Base-by-base conservation (phyloP, 2,329 filamentous ascomycete species). In the Fonsecaea multimorphosa region DNA sequence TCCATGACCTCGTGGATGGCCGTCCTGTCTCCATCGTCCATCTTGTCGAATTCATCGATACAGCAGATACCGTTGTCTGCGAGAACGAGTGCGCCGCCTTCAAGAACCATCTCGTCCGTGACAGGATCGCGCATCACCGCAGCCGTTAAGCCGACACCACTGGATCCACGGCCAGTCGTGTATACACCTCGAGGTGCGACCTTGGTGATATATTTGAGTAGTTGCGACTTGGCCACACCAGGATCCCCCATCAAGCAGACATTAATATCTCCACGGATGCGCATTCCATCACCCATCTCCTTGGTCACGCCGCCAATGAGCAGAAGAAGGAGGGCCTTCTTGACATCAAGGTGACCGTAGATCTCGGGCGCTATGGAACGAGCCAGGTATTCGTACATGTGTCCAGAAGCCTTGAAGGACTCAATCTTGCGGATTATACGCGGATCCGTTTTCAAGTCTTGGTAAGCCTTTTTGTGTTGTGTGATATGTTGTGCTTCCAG, bases 191-290 rank as follows among this genome's bases (percentile, higher is more conserved):
- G 91, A 68, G 95, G 95, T 1, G 95, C 94, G 32, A 99, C 95
- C 81, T 99, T 98, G 71, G 93, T 92, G 76, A 99, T 98, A 78
- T 99, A 99, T 81, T 97, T 98, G 71, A 99, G 86, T 71, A 99
- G 83, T 82, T 99, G 95, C 40, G 95, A 99, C 82, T 99, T 99
- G 81, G 95, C 95, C 76, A 99, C 95, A 92, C 95, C 95, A 76
- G 95, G 95, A 75, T 99, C 95, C 85, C 95, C 95, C 95, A 99
- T 99, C 75, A 99, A 82, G 78, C 95, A 98, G 69, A 99, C 90
- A 80, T 99, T 99, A 83, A 99, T 96, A 76, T 99, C 95, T 74
- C 95, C 95, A 85, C 95, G 92, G 76, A 99, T 99, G 74, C 93
- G 91, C 95, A 99, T 98, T 67, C 95, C 95, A 75, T 99, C 95